Base-by-base conservation (phyloP, 345 rosid species). In the Dipteronia sinensis region DNA sequence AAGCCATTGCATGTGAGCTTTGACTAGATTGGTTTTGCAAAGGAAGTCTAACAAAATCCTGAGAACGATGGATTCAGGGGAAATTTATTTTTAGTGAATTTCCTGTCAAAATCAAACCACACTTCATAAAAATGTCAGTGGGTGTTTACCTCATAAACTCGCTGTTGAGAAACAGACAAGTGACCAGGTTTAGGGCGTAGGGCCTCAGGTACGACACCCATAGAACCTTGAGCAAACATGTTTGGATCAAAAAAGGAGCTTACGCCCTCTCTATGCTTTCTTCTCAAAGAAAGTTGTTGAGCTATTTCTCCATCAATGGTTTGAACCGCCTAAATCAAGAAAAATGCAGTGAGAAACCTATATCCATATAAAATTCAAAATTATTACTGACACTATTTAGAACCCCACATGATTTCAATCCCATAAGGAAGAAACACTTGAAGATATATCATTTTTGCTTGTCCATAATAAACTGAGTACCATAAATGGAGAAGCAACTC, bases 1-100 rank as follows among this genome's bases (percentile, higher is more conserved):
- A 79, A 59, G 97, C 86, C 71, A 88, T 31, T 40, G 90, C 73
- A 82, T 89, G 90, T 25, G 97, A 81, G 29, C 83, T 84, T 80
- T 89, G 95, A 82, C 79, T 83, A 58, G 98, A 91, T 74, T 91
- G 99, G 74, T 88, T 96, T 88, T 94, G 98, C 98, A 89, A 94
- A 47, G 98, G 99, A 87, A 92, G 94, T 82, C 97, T 91, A 84
- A 94, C 93, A 79, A 96, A 96, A 78, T 96, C 99, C 99, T 96
- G 83, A 72, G 86, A 84, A 64, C 29, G 31, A 66, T 59, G 47
- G 64, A 61, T 70, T 40, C 40, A 34, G 63, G 1, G 23, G 19
- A 27, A 29, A 15, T 62, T 69, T 76, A 69, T 49, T 63, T 62
- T 69, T 76, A 69, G 56, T 63, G 44, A 61, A 79, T 71, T 58